Conservation (phyloP, 176 grass and related monocot genomes). For the Pharus latifolius region DNA sequence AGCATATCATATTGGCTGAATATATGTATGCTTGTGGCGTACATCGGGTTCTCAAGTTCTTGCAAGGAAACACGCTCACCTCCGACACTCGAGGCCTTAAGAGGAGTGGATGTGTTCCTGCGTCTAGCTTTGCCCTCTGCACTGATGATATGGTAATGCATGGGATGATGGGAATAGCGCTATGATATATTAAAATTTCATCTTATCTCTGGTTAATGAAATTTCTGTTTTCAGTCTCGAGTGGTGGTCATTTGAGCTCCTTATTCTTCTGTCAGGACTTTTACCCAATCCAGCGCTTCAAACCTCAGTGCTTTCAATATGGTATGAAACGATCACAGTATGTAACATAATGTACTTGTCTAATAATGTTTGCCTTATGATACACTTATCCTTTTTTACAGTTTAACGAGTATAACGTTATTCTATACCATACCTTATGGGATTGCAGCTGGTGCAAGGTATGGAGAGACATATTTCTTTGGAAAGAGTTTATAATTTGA, state of each 20-base stretch:
- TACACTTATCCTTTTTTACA: slow-evolving; percentile 17
- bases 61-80: slow-evolving; percentile 44
- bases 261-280: slow-evolving; percentile 73
- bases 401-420: slow-evolving; percentile 52
- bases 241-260: slow-evolving; percentile 90
- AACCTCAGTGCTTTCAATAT: slow-evolving; percentile 85
- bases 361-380: not conserved
- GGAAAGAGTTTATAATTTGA: not conserved
- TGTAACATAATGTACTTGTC: not conserved
- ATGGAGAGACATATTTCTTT: not conserved
- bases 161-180: not conserved
- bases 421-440: slow-evolving; percentile 63
- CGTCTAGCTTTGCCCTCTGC: slow-evolving; percentile 67
- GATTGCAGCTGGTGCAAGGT: slow-evolving; percentile 79
- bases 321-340: slow-evolving; percentile 22
- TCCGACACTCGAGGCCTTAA: slow-evolving; percentile 38
- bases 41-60: slow-evolving; percentile 40
- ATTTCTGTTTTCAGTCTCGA: slow-evolving; percentile 42
- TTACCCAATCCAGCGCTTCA: slow-evolving; percentile 74
- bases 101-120: slow-evolving; percentile 45
- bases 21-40: slow-evolving; percentile 42
- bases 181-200: not conserved
- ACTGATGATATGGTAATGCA: slow-evolving; percentile 69
- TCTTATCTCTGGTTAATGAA: not conserved
- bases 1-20: slow-evolving; percentile 72